Conservation (phyloP, 441 rosid species). For the Melastoma candidum region DNA sequence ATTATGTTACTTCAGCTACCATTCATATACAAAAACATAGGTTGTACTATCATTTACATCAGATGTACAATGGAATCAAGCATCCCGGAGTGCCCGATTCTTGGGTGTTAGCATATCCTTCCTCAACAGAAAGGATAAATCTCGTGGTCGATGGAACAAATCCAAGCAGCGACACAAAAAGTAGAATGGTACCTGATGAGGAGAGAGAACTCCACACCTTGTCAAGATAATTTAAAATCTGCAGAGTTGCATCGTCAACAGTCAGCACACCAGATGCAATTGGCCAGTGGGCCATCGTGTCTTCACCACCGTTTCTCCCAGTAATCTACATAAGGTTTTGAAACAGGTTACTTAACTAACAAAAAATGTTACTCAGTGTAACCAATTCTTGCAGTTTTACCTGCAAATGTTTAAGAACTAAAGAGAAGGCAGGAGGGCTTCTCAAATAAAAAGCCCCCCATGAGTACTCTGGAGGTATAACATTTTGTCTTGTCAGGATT, state of each 20-base stretch:
- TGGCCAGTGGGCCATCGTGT: conserved; percentile 98
- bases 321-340: conserved; percentile 40
- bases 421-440: conserved; percentile 83
- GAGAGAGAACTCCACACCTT: conserved; percentile 80
- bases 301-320: conserved; percentile 93
- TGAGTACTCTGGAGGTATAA: conserved; percentile 85
- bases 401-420: conserved; percentile 83
- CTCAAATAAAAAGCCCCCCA: conserved; percentile 79
- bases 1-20: no score
- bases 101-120: no score
- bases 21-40: no score
- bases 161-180: no score
- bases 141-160: no score
- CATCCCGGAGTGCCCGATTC: no score
- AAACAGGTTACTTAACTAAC: not conserved
- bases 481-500: conserved; percentile 65
- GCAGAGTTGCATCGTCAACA: conserved; percentile 70
- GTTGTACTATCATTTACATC: no score
- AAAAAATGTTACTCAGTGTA: not conserved
- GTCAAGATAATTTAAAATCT: conserved; percentile 79
- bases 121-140: no score
- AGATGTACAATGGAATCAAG: no score
- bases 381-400: conserved; percentile 24
- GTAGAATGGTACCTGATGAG: conserved; percentile 54
- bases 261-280: conserved; percentile 67